Evolutionary conservation across 1,284 basidiomycete species (phyloP).

Genomic region (Cystobasidium slooffiae): DNA sequence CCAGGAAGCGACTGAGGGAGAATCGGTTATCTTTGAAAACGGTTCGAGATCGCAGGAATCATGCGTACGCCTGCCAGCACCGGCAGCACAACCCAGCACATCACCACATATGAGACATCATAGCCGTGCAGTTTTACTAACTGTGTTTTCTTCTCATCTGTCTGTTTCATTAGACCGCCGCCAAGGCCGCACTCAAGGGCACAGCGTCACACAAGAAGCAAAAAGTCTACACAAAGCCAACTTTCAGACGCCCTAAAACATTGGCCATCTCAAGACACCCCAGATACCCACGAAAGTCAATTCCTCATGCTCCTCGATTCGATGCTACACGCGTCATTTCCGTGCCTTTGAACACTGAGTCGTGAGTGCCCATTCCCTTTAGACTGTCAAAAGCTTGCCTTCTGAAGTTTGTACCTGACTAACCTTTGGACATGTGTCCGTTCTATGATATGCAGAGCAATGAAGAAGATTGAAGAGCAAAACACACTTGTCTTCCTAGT

Average conservation of each 20-base stretch:
- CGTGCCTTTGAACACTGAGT: slow-evolving; percentile 65
- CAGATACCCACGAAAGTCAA: slow-evolving; percentile 91
- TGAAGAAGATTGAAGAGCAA: slow-evolving; percentile 99
- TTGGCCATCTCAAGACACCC: slow-evolving; percentile 81
- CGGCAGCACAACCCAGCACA: not conserved
- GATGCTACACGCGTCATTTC: slow-evolving; percentile 95
- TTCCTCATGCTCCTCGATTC: slow-evolving; percentile 94
- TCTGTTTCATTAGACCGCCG: not conserved
- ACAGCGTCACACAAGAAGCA: slow-evolving; percentile 73
- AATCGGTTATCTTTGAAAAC: no score
- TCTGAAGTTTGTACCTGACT: no score
- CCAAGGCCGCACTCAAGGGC: slow-evolving; percentile 91
- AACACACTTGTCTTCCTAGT: slow-evolving; percentile 99
- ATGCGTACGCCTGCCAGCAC: not conserved
- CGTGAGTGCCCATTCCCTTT: no score
- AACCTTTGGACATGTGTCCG: no score
- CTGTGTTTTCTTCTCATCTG: not conserved
- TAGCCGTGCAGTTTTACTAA: not conserved
- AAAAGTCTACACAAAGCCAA: slow-evolving; percentile 83
- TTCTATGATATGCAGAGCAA: slow-evolving; percentile 61
- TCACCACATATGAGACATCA: not conserved
- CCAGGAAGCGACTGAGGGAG: no score
- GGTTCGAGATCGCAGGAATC: no score
- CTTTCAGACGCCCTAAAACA: slow-evolving; percentile 79
- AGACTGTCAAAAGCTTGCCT: no score